Conservation (phyloP, 2,329 filamentous ascomycete genomes). For the Rutstroemia sydowiana region DNA sequence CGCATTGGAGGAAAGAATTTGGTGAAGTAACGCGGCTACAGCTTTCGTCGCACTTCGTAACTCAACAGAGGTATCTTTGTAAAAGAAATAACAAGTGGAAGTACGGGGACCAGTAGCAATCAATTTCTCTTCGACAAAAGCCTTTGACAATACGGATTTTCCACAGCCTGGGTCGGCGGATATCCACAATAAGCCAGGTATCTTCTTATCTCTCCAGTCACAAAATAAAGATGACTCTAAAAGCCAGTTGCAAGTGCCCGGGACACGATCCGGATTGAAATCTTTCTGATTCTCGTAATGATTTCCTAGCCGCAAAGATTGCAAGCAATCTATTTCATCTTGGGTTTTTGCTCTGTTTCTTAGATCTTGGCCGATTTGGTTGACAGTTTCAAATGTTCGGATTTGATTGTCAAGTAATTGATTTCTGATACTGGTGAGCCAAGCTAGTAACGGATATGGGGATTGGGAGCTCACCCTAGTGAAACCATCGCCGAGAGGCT, state of each 20-base stretch:
- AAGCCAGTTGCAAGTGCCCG: background rate
- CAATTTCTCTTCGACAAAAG: background rate
- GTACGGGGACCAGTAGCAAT: background rate
- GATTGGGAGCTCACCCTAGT: too few relatives aligned
- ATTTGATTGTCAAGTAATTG: too few relatives aligned
- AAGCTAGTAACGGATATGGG: too few relatives aligned
- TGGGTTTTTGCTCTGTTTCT: background rate
- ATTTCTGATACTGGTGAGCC: too few relatives aligned
- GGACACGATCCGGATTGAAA: background rate
- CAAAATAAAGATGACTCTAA: background rate
- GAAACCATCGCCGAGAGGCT: too few relatives aligned
- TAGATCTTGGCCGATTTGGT: too few relatives aligned
- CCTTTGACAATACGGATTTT: background rate
- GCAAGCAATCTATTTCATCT: background rate
- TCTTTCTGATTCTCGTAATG: background rate
- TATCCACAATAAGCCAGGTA: background rate
- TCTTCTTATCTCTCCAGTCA: background rate
- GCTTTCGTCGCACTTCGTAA: background rate
- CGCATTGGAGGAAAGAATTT: background rate
- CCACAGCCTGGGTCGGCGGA: background rate
- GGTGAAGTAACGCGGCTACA: background rate
- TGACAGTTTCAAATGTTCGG: too few relatives aligned
- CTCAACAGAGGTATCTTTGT: background rate
- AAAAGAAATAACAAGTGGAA: background rate
- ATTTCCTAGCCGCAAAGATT: background rate